phyloP scores from a whole-genome alignment of 1,139 yeast genomes.

The Pichia sp. region DNA sequence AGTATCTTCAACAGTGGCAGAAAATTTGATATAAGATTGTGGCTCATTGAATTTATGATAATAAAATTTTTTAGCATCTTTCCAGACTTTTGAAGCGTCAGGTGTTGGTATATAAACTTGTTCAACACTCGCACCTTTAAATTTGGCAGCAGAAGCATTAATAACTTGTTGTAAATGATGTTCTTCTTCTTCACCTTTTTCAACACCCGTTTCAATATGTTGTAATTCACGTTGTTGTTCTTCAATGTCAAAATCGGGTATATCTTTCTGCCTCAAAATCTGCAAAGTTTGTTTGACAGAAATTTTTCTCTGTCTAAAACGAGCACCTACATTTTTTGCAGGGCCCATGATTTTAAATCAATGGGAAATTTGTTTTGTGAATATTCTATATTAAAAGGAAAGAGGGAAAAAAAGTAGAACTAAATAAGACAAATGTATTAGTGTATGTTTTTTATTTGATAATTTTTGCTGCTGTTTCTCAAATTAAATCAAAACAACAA shows the following conservation, averaged over 20 bases:
- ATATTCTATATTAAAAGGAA: not conserved
- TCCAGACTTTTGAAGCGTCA: conserved; percentile 83
- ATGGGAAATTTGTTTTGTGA: not conserved
- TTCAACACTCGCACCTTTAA: conserved; percentile 44
- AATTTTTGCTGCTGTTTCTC: too few species aligned
- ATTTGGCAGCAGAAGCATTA: conserved; percentile 64
- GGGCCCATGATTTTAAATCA: conserved; percentile 21
- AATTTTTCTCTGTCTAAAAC: conserved; percentile 87
- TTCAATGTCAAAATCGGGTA: conserved; percentile 71
- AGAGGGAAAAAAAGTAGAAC: not conserved
- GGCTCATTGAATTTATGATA: conserved; percentile 65
- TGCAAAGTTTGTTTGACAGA: conserved; percentile 86
- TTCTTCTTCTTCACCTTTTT: conserved; percentile 95
- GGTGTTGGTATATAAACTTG: conserved; percentile 94
- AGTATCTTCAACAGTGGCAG: conserved; percentile 94
- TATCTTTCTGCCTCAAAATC: conserved; percentile 68
- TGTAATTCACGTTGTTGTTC: conserved; percentile 80
- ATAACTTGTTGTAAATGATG: conserved; percentile 91
- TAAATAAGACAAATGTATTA: too few species aligned
- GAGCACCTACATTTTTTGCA: conserved; percentile 44
- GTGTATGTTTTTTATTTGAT: too few species aligned
- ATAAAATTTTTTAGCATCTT: conserved; percentile 69
- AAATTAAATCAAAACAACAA: too few species aligned
- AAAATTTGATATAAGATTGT: conserved; percentile 73
- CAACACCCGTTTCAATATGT: conserved; percentile 96